These are phyloP conservation scores for Microdochium nivale DNA, from an alignment of 2,329 filamentous ascomycete genomes.

Conservation along the genomic window DNA sequence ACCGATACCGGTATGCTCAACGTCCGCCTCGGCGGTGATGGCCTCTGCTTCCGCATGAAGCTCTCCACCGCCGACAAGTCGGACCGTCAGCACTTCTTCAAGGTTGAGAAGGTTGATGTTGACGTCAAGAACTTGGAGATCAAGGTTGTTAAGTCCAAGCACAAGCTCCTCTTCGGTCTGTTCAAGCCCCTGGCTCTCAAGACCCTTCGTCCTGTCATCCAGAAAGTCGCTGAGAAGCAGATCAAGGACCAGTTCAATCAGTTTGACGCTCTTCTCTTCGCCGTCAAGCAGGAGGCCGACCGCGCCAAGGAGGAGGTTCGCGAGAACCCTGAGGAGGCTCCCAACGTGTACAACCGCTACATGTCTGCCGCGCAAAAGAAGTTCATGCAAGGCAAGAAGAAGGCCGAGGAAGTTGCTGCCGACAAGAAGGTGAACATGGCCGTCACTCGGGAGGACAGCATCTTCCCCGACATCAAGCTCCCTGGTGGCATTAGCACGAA, in stretches of 20 bases:
- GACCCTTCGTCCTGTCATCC: constrained; percentile 72
- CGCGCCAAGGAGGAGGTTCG: constrained; percentile 58
- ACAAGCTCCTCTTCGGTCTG: constrained; percentile 81
- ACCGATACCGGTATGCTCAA: constrained; percentile 85
- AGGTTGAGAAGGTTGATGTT: constrained; percentile 81
- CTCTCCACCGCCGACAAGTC: constrained; percentile 70
- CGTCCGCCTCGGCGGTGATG: constrained; percentile 76
- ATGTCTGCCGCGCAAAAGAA: constrained; percentile 65
- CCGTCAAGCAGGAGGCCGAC: constrained; percentile 77
- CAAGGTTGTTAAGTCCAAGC: constrained; percentile 89
- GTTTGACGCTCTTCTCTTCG: constrained; percentile 63
- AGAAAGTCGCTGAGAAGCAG: constrained; percentile 82
- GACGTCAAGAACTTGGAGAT: constrained; percentile 75
- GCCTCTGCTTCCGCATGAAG: constrained; percentile 87
- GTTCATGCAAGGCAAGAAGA: constrained; percentile 66
- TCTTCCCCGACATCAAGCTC: constrained; percentile 78
- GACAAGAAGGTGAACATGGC: constrained; percentile 76
- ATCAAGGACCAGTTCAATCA: constrained; percentile 76
- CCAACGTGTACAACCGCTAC: constrained; percentile 85
- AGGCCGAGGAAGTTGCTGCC: constrained; percentile 52
- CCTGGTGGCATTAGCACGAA: constrained; percentile 87
- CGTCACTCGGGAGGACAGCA: constrained; percentile 80
- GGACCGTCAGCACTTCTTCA: constrained; percentile 81
- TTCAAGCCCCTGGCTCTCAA: constrained; percentile 84
- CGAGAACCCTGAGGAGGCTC: constrained; percentile 61